A percentile compares a stretch with the other conserved stretches of the same genome.
Conservation (phyloP, 306 rosid species). For the Lotus japonicus region DNA sequence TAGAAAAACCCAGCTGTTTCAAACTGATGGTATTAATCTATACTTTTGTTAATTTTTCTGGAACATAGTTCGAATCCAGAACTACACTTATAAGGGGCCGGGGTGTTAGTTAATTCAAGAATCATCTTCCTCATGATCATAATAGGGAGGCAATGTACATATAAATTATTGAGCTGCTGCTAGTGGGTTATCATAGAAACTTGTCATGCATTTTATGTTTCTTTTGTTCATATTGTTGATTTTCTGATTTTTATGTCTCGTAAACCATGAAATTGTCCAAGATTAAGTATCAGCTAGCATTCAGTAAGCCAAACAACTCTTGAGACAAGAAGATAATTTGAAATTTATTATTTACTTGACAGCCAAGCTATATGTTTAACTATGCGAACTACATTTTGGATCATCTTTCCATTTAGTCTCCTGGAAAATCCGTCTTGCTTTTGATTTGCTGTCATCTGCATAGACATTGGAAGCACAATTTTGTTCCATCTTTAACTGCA, state of each 20-base stretch:
- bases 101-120: neutral
- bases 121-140: neutral
- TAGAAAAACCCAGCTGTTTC: neutral
- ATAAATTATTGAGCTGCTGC: neutral
- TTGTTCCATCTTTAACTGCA: too few species aligned
- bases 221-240: neutral
- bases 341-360: neutral
- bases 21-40: neutral
- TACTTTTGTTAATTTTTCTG: neutral
- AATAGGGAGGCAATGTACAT: neutral
- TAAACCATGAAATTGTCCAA: constrained; percentile 5
- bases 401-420: too few species aligned
- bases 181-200: neutral
- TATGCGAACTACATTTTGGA: too few species aligned
- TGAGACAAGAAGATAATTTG: neutral
- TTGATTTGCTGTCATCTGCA: too few species aligned
- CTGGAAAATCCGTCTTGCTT: too few species aligned
- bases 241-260: neutral
- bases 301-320: neutral
- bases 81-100: neutral
- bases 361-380: neutral
- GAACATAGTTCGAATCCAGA: neutral
- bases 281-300: neutral
- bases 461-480: too few species aligned
- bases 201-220: neutral